Evolutionary conservation across 768 basidiomycete species (phyloP).

Genomic region (Lentinula aciculospora): DNA sequence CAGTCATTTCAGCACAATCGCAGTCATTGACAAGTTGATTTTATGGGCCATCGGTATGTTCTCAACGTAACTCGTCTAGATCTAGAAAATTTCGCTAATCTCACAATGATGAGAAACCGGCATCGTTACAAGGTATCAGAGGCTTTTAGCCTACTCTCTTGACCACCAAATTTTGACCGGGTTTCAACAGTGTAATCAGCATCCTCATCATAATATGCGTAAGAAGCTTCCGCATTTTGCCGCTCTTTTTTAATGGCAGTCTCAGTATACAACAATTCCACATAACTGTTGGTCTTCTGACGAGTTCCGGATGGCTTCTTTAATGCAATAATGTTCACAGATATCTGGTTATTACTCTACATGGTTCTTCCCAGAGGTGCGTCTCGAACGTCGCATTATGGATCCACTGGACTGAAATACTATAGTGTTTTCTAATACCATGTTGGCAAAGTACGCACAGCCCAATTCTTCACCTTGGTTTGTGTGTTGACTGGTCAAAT

Average conservation of each 20-base stretch:
- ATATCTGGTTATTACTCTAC: not conserved
- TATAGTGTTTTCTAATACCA: not conserved
- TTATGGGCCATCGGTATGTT: not conserved
- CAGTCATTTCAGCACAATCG: not conserved
- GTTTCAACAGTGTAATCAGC: not conserved
- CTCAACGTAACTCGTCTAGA: no score
- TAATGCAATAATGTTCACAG: not conserved
- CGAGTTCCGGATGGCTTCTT: not conserved
- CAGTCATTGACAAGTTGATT: not conserved
- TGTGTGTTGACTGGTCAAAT: not conserved
- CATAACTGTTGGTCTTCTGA: not conserved
- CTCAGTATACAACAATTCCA: not conserved
- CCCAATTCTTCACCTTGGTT: not conserved
- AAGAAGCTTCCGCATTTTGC: not conserved
- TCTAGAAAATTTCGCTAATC: no score
- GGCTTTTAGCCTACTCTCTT: not conserved
- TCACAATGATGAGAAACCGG: conserved; percentile 3
- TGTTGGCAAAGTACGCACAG: not conserved
- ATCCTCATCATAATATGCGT: not conserved
- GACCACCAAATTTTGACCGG: not conserved
- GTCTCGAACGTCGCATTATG: not conserved
- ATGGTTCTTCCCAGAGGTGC: not conserved
- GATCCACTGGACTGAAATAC: not conserved
- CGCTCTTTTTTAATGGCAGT: not conserved
- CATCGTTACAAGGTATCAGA: not conserved